phyloP scores from a whole-genome alignment of 257 asterid genomes.

The Primulina huaijiensis region DNA sequence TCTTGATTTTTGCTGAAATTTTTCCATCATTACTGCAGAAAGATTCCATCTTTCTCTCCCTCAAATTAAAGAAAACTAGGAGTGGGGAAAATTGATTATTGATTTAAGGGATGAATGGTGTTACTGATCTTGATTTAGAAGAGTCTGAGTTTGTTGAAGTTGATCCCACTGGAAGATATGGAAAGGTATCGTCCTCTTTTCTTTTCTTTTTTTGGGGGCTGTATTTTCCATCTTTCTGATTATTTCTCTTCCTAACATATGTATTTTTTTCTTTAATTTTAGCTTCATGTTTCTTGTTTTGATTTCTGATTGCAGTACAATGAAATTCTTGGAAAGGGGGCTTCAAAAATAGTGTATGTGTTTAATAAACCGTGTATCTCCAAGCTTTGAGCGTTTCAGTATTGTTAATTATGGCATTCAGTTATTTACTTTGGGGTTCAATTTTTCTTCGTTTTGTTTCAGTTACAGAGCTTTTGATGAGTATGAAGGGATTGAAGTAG shows the following conservation, averaged over 20 bases:
- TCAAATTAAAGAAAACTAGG: constrained; percentile 17
- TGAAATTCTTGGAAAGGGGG: constrained; percentile 97
- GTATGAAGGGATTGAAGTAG: constrained; percentile 96
- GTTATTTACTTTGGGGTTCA: constrained; percentile 14
- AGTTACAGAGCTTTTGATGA: constrained; percentile 95
- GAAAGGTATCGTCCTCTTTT: constrained; percentile 55
- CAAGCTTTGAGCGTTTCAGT: constrained; percentile 19
- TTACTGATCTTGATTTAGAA: constrained; percentile 53
- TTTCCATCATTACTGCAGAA: constrained; percentile 4
- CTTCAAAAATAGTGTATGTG: constrained; percentile 90
- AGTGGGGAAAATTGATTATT: constrained; percentile 10
- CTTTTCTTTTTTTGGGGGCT: constrained; percentile 8
- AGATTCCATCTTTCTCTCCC: constrained; percentile 22
- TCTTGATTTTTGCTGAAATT: constrained; percentile 6
- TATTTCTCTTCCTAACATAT: constrained; percentile 1
- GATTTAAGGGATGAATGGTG: constrained; percentile 53
- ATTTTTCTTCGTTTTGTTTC: constrained; percentile 11
- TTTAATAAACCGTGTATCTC: constrained; percentile 23
- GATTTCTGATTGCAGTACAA: constrained; percentile 59
- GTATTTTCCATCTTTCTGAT: constrained; percentile 8
- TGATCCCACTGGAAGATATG: constrained; percentile 97
- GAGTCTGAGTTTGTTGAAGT: constrained; percentile 78
- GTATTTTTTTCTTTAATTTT: constrained; percentile 10
- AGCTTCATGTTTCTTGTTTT: not conserved
- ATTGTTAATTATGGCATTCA: not conserved